These are phyloP conservation scores for Globisporangium lucens DNA, from an alignment of 352 stramenopile genomes.

Conservation along the genomic window DNA sequence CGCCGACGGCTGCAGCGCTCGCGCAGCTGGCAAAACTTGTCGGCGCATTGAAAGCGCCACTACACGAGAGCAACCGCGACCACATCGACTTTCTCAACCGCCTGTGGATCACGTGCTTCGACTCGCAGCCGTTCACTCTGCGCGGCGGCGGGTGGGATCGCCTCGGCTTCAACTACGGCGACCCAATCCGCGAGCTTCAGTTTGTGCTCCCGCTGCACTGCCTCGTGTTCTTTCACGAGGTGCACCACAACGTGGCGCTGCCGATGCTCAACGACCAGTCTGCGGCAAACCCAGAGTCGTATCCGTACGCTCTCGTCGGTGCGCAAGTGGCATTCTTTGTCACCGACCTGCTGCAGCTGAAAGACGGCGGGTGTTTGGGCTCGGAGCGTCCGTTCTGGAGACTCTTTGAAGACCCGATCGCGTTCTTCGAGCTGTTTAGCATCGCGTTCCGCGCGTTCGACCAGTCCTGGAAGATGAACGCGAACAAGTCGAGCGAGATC, in stretches of 20 bases:
- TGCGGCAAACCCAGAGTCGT: slow-evolving; percentile 37
- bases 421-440: slow-evolving; percentile 79
- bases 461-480: slow-evolving; percentile 54
- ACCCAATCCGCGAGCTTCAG: slow-evolving; percentile 70
- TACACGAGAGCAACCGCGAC: slow-evolving; percentile 60
- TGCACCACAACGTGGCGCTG: slow-evolving; percentile 57
- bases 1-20: slow-evolving; percentile 56
- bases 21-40: slow-evolving; percentile 69
- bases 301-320: slow-evolving; percentile 56
- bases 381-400: slow-evolving; percentile 80
- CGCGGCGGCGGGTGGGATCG: slow-evolving; percentile 49
- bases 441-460: slow-evolving; percentile 74
- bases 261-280: slow-evolving; percentile 67
- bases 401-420: slow-evolving; percentile 82
- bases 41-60: slow-evolving; percentile 52
- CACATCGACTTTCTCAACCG: slow-evolving; percentile 66
- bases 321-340: slow-evolving; percentile 57
- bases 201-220: slow-evolving; percentile 72
- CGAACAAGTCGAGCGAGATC: slow-evolving; percentile 45
- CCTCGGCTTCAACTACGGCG: slow-evolving; percentile 62
- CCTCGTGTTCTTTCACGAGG: slow-evolving; percentile 80
- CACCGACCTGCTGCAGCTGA: slow-evolving; percentile 68
- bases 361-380: slow-evolving; percentile 68
- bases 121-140: slow-evolving; percentile 52
- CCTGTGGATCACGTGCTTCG: slow-evolving; percentile 71